These are phyloP conservation scores for Pulicaria dysenterica DNA, from an alignment of 129 eudicot genomes.

Conservation along the genomic window DNA sequence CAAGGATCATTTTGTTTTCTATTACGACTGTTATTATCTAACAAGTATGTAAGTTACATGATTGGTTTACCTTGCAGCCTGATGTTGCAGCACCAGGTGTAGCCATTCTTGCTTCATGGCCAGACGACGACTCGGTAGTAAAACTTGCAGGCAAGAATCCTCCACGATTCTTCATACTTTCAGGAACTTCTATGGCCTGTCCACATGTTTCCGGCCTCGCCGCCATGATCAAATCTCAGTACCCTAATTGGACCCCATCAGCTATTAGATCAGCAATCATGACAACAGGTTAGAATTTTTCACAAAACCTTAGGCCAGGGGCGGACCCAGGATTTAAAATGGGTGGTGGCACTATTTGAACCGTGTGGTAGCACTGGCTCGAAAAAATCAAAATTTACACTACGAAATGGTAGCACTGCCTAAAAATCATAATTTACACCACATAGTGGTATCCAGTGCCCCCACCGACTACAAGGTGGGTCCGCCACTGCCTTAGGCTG, in stretches of 20 bases:
- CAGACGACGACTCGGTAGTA: slow-evolving; percentile 46
- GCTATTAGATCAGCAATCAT: slow-evolving; percentile 84
- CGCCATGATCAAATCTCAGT: slow-evolving; percentile 60
- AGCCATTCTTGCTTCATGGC: slow-evolving; percentile 84
- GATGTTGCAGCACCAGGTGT: slow-evolving; percentile 96
- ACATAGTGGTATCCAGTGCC: too few relatives aligned
- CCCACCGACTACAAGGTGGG: too few relatives aligned
- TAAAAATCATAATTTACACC: too few relatives aligned
- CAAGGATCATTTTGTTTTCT: too few relatives aligned
- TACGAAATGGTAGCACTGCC: too few relatives aligned
- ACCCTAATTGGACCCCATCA: slow-evolving; percentile 74
- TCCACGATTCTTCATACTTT: slow-evolving; percentile 55
- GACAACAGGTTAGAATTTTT: slow-evolving; percentile 63
- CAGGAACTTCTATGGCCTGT: slow-evolving; percentile 93
- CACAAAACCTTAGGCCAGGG: too few relatives aligned
- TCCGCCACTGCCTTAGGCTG: too few relatives aligned
- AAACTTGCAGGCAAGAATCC: slow-evolving; percentile 43
- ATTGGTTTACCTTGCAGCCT: slow-evolving; percentile 51
- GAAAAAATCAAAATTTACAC: too few relatives aligned
- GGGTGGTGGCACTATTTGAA: too few relatives aligned
- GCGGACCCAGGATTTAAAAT: too few relatives aligned
- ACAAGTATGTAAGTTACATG: background rate
- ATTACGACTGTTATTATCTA: too few relatives aligned
- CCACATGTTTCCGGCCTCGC: slow-evolving; percentile 83
- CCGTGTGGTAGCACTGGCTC: too few relatives aligned